These are phyloP conservation scores for Pseudogymnoascus sp. DNA, from an alignment of 2,329 filamentous ascomycete species.

Conservation along the genomic window DNA sequence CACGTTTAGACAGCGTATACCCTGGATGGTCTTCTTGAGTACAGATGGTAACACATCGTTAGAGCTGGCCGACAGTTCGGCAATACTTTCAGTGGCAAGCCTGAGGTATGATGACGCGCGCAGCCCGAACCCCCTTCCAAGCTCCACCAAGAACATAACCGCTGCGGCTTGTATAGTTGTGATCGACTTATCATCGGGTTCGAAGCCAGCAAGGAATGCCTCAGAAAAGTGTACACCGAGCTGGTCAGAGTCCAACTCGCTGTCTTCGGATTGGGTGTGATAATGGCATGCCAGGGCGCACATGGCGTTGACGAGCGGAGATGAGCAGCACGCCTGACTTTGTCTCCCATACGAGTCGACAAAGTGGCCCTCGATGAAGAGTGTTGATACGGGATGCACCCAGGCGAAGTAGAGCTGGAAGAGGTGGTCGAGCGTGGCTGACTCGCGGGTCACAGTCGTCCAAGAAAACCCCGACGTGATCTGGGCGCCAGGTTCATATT, in stretches of 20 bases:
- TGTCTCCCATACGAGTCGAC: slow-evolving; percentile 20
- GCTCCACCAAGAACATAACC: slow-evolving; percentile 27
- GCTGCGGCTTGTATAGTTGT: slow-evolving; percentile 26
- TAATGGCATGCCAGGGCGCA: slow-evolving; percentile 28
- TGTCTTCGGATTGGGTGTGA: slow-evolving; percentile 17
- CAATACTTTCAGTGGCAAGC: slow-evolving; percentile 19
- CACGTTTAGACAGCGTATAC: slow-evolving; percentile 27
- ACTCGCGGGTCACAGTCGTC: slow-evolving; percentile 24
- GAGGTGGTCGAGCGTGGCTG: slow-evolving; percentile 23
- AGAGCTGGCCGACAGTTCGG: slow-evolving; percentile 4
- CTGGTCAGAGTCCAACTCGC: slow-evolving; percentile 19
- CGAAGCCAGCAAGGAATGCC: slow-evolving; percentile 18
- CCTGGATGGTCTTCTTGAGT: slow-evolving; percentile 24
- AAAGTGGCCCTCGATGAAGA: slow-evolving; percentile 27
- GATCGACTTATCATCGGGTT: slow-evolving; percentile 19
- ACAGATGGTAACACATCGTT: slow-evolving; percentile 20
- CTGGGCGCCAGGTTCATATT: slow-evolving; percentile 9
- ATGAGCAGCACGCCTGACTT: slow-evolving; percentile 21
- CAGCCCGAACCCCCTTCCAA: slow-evolving; percentile 19
- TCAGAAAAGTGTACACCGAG: slow-evolving; percentile 23
- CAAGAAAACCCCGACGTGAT: slow-evolving; percentile 18
- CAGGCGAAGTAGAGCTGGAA: slow-evolving; percentile 29
- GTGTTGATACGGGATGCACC: slow-evolving; percentile 28
- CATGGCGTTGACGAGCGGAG: slow-evolving; percentile 26
- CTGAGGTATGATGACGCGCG: slow-evolving; percentile 24